Evolutionary conservation across 495 filamentous ascomycete genomes (phyloP).

Genomic region (Chlorociboria aeruginascens): DNA sequence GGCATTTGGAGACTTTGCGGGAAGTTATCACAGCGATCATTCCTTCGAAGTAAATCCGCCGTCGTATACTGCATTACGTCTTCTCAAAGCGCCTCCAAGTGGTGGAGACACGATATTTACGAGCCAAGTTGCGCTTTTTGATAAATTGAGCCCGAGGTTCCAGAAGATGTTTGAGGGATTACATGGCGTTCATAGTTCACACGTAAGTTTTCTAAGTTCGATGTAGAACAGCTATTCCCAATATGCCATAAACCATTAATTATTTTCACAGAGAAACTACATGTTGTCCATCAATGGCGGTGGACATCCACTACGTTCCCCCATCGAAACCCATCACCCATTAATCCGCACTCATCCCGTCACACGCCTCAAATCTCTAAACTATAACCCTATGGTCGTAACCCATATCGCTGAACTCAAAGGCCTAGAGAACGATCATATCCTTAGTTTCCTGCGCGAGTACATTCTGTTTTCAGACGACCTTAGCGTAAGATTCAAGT

Average conservation of each 20-base stretch:
- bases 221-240: neutral
- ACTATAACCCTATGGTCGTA: neutral
- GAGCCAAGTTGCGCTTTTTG: neutral
- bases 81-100: neutral
- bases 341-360: neutral
- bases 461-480: neutral
- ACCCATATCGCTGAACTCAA: neutral
- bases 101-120: neutral
- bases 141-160: neutral
- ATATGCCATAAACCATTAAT: neutral
- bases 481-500: neutral
- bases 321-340: neutral
- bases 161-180: neutral
- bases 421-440: neutral
- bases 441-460: neutral
- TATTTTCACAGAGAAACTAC: neutral
- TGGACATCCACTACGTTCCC: neutral
- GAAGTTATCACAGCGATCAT: neutral
- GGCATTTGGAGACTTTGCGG: neutral
- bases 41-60: neutral
- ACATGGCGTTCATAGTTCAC: neutral
- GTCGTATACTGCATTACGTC: neutral
- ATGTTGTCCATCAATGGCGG: neutral
- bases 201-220: slow-evolving; percentile 8
- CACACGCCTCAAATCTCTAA: neutral